Conservation (phyloP, 768 basidiomycete genomes). For the Phaeolepiota aurea region DNA sequence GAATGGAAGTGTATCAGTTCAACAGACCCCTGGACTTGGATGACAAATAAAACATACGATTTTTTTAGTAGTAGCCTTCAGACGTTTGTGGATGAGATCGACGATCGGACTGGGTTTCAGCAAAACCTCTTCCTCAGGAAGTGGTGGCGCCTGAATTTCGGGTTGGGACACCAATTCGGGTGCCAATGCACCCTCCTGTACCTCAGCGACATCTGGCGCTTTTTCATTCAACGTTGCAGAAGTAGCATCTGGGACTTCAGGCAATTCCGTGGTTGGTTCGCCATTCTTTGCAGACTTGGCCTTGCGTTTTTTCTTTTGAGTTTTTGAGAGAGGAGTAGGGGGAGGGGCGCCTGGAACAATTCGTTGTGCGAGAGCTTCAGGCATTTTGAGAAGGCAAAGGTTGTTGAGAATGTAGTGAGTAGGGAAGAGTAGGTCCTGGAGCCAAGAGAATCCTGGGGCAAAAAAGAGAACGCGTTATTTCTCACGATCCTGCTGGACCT, state of each 20-base stretch:
- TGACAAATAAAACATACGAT: conserved; percentile 43
- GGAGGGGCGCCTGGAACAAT: conserved; percentile 75
- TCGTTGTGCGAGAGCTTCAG: conserved; percentile 33
- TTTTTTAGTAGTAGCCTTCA: conserved; percentile 76
- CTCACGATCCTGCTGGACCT: conserved; percentile 22
- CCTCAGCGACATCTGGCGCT: conserved; percentile 37
- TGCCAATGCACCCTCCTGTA: conserved; percentile 36
- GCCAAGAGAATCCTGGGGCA: conserved; percentile 13
- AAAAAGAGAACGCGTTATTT: conserved; percentile 23
- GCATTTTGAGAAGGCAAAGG: conserved; percentile 21
- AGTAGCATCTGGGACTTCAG: conserved; percentile 34
- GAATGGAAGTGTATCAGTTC: conserved; percentile 9
- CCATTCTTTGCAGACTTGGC: conserved; percentile 34
- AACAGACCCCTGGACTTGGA: not conserved
- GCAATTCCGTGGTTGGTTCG: conserved; percentile 38
- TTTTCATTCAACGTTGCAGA: conserved; percentile 40
- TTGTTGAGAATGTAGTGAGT: conserved; percentile 9
- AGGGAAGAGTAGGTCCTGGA: conserved; percentile 9
- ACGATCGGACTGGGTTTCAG: conserved; percentile 61
- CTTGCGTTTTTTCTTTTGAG: conserved; percentile 65
- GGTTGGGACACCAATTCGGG: conserved; percentile 36
- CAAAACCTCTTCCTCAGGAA: conserved; percentile 35
- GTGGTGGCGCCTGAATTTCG: conserved; percentile 29
- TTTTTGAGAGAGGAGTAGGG: conserved; percentile 48
- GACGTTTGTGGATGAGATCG: conserved; percentile 72